phyloP scores from a whole-genome alignment of 2,329 filamentous ascomycete genomes.

The Simplicillium aogashimaense region DNA sequence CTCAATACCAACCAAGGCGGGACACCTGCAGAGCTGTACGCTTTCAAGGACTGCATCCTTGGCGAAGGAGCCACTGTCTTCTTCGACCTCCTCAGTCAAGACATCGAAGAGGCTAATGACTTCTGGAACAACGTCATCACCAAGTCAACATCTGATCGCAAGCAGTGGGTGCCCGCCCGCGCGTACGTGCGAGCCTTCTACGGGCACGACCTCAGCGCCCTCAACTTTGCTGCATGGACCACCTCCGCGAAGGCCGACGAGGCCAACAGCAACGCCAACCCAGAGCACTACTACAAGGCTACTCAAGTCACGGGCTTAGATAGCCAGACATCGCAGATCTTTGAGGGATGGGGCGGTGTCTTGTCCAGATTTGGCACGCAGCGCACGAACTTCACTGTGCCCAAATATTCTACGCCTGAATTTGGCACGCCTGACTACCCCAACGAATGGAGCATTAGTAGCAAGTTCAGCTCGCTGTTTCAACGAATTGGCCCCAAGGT shows the following conservation, averaged over 20 bases:
- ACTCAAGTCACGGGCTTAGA: background rate
- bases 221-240: constrained; percentile 1
- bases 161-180: background rate
- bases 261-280: background rate
- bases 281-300: constrained; percentile 1
- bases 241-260: background rate
- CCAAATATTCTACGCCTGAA: background rate
- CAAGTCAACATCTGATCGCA: constrained; percentile 13
- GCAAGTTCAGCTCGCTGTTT: background rate
- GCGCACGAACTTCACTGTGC: constrained; percentile 1
- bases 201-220: background rate
- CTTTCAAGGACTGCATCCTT: constrained; percentile 1
- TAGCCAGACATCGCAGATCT: constrained; percentile 1
- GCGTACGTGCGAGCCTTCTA: background rate
- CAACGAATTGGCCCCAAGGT: constrained; percentile 1
- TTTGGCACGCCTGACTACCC: constrained; percentile 1
- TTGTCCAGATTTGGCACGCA: background rate
- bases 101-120: constrained; percentile 1
- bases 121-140: constrained; percentile 12
- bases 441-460: background rate
- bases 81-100: constrained; percentile 1
- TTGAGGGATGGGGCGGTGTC: constrained; percentile 2
- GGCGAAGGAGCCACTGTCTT: constrained; percentile 1
- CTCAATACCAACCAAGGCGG: background rate
- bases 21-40: background rate